These are phyloP conservation scores for Ceratobasidium sp. DNA, from an alignment of 1,284 basidiomycete genomes.

Conservation along the genomic window DNA sequence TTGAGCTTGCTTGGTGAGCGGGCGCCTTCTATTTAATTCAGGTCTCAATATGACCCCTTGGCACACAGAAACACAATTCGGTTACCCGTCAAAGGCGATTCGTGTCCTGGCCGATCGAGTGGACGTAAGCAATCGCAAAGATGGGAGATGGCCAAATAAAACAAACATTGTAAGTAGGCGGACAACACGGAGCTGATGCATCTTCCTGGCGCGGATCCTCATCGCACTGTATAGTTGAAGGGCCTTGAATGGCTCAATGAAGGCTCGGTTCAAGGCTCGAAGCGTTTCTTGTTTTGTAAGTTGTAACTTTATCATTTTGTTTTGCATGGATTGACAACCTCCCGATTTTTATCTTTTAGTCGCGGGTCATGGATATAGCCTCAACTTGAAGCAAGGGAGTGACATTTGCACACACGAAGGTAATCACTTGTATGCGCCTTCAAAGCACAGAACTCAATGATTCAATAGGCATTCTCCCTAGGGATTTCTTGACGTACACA, in stretches of 20 bases:
- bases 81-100: not conserved
- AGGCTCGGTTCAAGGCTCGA: not conserved
- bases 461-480: constrained; percentile 4
- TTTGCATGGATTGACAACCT: too few relatives aligned
- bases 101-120: constrained; percentile 16
- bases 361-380: constrained; percentile 9
- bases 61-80: not conserved
- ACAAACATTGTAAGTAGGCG: constrained; percentile 10
- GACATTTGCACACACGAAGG: not conserved
- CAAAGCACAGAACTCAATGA: not conserved
- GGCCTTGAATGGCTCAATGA: constrained; percentile 7
- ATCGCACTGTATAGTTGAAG: too few relatives aligned
- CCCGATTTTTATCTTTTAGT: not conserved
- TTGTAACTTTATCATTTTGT: too few relatives aligned
- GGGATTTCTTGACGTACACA: not conserved
- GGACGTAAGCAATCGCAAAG: not conserved
- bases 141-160: constrained; percentile 9
- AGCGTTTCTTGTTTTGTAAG: constrained; percentile 21
- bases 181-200: too few relatives aligned
- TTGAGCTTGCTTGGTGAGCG: not conserved
- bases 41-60: too few relatives aligned
- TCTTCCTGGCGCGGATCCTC: too few relatives aligned
- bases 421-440: not conserved
- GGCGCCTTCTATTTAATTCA: not conserved
- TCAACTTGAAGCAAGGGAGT: not conserved